phyloP scores from a whole-genome alignment of 2,329 filamentous ascomycete species.

The Aspergillus intermedius region DNA sequence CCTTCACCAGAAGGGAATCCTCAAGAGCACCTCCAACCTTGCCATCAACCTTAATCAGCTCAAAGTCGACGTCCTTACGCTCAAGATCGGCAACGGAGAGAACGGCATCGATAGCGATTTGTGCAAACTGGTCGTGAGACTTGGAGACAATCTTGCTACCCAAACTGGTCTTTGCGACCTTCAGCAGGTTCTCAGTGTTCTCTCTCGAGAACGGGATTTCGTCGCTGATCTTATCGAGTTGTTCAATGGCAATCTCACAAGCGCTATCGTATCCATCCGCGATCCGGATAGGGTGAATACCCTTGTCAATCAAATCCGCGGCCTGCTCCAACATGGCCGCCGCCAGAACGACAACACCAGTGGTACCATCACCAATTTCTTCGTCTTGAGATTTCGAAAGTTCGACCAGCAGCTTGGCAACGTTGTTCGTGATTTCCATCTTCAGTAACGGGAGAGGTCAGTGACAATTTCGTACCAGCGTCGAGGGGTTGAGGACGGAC shows the following conservation, averaged over 20 bases:
- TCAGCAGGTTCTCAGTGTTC: slow-evolving; percentile 77
- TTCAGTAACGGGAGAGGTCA: slow-evolving; percentile 31
- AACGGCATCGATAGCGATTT: slow-evolving; percentile 95
- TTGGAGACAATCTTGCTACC: slow-evolving; percentile 99
- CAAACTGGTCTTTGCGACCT: slow-evolving; percentile 90
- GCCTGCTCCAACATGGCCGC: slow-evolving; percentile 94
- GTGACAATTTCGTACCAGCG: slow-evolving; percentile 2
- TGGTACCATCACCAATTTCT: slow-evolving; percentile 97
- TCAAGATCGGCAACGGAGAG: slow-evolving; percentile 93
- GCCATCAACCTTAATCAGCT: slow-evolving; percentile 98
- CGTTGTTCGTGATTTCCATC: slow-evolving; percentile 99
- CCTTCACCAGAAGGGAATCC: slow-evolving; percentile 90
- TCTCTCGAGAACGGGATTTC: slow-evolving; percentile 76
- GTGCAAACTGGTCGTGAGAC: slow-evolving; percentile 94
- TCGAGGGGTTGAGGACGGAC: slow-evolving; percentile 26
- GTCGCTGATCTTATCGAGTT: slow-evolving; percentile 90
- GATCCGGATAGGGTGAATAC: slow-evolving; percentile 97
- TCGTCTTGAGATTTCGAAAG: slow-evolving; percentile 98
- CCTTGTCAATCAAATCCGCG: slow-evolving; percentile 97
- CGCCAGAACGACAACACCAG: slow-evolving; percentile 91
- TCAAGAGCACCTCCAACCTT: slow-evolving; percentile 93
- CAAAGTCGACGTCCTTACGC: slow-evolving; percentile 95
- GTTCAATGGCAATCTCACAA: slow-evolving; percentile 89
- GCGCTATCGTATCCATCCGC: slow-evolving; percentile 97
- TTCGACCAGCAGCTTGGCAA: slow-evolving; percentile 92